Conservation (phyloP, 129 eudicot species). For the Artemisia annua region DNA sequence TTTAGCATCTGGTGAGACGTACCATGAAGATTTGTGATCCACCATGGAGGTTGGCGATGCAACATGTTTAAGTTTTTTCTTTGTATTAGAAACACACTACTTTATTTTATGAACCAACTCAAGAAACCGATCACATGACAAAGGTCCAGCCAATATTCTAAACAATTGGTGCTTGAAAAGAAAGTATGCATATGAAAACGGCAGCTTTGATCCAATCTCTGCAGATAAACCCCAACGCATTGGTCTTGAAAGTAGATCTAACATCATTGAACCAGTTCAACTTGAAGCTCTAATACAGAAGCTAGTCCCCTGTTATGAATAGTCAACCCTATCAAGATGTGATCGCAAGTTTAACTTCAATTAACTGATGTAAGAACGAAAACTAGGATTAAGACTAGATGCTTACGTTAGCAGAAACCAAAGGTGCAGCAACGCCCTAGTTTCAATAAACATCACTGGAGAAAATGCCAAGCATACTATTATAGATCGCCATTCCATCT, state of each 20-base stretch:
- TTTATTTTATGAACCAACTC: slow-evolving; percentile 41
- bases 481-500: slow-evolving; percentile 63
- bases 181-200: slow-evolving; percentile 68
- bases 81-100: slow-evolving; percentile 33
- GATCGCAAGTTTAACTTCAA: background rate
- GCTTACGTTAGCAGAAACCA: slow-evolving; percentile 79
- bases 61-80: slow-evolving; percentile 36
- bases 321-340: slow-evolving; percentile 35
- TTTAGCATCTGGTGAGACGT: slow-evolving; percentile 21
- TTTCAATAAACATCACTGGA: slow-evolving; percentile 65
- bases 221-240: slow-evolving; percentile 70
- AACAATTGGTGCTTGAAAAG: slow-evolving; percentile 43
- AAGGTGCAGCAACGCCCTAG: slow-evolving; percentile 58
- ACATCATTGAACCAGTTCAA: slow-evolving; percentile 43
- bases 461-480: slow-evolving; percentile 58
- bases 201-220: slow-evolving; percentile 65
- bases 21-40: slow-evolving; percentile 75
- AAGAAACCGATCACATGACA: slow-evolving; percentile 48
- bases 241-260: slow-evolving; percentile 73
- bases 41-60: slow-evolving; percentile 37
- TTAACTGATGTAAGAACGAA: slow-evolving; percentile 3
- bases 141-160: slow-evolving; percentile 51
- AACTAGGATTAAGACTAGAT: slow-evolving; percentile 11
- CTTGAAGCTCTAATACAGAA: slow-evolving; percentile 58
- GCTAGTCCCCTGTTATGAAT: slow-evolving; percentile 68